These are phyloP conservation scores for Mycena metata DNA, from an alignment of 768 basidiomycete genomes.

Conservation along the genomic window DNA sequence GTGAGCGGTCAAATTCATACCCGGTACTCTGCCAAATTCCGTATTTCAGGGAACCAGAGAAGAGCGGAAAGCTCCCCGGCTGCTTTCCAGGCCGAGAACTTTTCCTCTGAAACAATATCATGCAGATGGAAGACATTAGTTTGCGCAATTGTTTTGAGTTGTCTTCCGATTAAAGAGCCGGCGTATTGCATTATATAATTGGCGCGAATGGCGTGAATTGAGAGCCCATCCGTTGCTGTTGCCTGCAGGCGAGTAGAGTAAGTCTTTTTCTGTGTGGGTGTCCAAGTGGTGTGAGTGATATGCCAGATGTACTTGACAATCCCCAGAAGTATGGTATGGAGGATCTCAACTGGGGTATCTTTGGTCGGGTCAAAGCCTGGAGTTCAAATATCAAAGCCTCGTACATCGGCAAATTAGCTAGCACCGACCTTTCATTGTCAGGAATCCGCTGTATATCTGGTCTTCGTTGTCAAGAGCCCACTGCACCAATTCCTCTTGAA, in stretches of 20 bases:
- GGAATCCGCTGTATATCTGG: constrained; percentile 1
- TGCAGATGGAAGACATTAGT: too few species aligned
- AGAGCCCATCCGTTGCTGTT: too few species aligned
- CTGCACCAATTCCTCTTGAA: background rate
- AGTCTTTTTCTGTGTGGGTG: constrained; percentile 38
- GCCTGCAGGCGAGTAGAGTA: constrained; percentile 48
- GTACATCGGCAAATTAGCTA: background rate
- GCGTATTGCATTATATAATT: too few species aligned
- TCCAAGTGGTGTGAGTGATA: constrained; percentile 48
- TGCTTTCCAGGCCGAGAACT: too few species aligned
- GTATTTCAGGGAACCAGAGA: too few species aligned
- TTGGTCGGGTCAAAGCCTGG: constrained; percentile 47
- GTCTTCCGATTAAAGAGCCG: too few species aligned
- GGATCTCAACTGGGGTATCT: constrained; percentile 58
- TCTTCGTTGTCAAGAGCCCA: background rate
- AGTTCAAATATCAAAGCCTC: background rate
- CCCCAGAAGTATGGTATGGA: constrained; percentile 60
- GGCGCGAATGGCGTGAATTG: too few species aligned
- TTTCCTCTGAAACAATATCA: too few species aligned
- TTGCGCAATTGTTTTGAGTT: too few species aligned
- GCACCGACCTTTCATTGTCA: background rate
- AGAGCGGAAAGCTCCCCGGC: too few species aligned
- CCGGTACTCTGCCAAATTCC: too few species aligned
- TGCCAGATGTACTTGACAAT: constrained; percentile 60
- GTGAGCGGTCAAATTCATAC: too few species aligned